Conservation (phyloP, 2,329 filamentous ascomycete species). For the Lomentospora prolificans region DNA sequence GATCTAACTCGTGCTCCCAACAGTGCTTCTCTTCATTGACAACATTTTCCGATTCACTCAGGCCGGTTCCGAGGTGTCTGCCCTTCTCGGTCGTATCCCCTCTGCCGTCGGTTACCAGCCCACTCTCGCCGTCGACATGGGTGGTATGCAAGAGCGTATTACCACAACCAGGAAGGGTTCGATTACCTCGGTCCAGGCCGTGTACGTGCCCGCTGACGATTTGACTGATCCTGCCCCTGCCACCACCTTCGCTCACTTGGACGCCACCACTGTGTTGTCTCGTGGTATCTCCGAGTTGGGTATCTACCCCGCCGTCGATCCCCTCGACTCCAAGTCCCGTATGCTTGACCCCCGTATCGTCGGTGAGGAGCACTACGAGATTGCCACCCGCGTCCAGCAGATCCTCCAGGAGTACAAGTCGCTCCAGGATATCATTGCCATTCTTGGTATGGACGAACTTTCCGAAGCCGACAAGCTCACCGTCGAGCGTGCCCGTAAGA, state of each 20-base stretch:
- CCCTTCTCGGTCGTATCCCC: conserved; percentile 97
- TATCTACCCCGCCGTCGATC: conserved; percentile 99
- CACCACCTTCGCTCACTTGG: conserved; percentile 99
- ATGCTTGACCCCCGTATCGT: conserved; percentile 99
- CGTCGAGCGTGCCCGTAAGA: conserved; percentile 99
- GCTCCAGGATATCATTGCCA: conserved; percentile 99
- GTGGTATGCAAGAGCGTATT: conserved; percentile 99
- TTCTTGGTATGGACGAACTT: conserved; percentile 99
- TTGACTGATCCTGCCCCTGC: conserved; percentile 99
- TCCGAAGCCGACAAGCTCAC: conserved; percentile 99
- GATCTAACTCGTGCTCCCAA: too few species aligned
- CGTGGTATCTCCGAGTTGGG: conserved; percentile 99
- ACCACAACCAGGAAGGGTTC: conserved; percentile 99
- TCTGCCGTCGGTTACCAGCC: conserved; percentile 99
- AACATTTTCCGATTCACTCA: conserved; percentile 99
- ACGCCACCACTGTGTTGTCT: conserved; percentile 99
- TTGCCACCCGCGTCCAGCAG: conserved; percentile 91
- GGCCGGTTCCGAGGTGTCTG: conserved; percentile 99
- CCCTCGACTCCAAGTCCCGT: conserved; percentile 98
- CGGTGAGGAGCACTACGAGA: conserved; percentile 95
- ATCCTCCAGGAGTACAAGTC: conserved; percentile 99
- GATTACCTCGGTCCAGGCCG: conserved; percentile 99
- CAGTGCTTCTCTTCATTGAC: conserved; percentile 98
- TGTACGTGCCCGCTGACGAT: conserved; percentile 99
- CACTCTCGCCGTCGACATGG: conserved; percentile 97